phyloP scores from a whole-genome alignment of 192 early-diverging fungal species.

The Jimgerdemannia flammicorona region DNA sequence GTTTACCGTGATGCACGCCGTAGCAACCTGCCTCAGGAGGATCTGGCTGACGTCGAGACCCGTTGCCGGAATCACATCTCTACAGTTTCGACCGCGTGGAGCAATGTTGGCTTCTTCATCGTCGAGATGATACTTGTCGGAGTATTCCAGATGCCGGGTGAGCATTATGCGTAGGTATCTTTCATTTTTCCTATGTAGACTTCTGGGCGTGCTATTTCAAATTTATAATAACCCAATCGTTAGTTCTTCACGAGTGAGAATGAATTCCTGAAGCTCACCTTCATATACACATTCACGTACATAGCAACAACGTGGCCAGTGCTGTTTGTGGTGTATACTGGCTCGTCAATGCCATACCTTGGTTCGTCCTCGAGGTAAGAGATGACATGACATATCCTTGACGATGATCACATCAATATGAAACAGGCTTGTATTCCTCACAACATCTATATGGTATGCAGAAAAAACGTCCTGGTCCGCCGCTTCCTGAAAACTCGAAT shows the following conservation, averaged over 20 bases:
- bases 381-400: background rate
- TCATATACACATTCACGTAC: too few species aligned
- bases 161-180: background rate
- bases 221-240: too few species aligned
- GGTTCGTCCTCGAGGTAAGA: conserved; percentile 16
- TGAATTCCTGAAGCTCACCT: too few species aligned
- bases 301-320: conserved; percentile 13
- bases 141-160: conserved; percentile 13
- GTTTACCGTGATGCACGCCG: conserved; percentile 14
- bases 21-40: conserved; percentile 7
- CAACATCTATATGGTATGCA: conserved; percentile 2
- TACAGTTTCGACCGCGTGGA: conserved; percentile 39
- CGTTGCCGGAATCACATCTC: conserved; percentile 35
- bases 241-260: too few species aligned
- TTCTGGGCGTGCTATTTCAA: too few species aligned
- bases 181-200: background rate
- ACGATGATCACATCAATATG: too few species aligned
- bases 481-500: conserved; percentile 27
- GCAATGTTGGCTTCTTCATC: conserved; percentile 40
- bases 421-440: background rate
- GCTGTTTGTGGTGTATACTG: conserved; percentile 31
- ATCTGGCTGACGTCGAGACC: conserved; percentile 10
- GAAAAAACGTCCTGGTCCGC: conserved; percentile 35
- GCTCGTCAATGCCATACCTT: conserved; percentile 33
- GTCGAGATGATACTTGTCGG: conserved; percentile 23